Conservation (phyloP, 345 rosid genomes). For the Salix arbutifolia region DNA sequence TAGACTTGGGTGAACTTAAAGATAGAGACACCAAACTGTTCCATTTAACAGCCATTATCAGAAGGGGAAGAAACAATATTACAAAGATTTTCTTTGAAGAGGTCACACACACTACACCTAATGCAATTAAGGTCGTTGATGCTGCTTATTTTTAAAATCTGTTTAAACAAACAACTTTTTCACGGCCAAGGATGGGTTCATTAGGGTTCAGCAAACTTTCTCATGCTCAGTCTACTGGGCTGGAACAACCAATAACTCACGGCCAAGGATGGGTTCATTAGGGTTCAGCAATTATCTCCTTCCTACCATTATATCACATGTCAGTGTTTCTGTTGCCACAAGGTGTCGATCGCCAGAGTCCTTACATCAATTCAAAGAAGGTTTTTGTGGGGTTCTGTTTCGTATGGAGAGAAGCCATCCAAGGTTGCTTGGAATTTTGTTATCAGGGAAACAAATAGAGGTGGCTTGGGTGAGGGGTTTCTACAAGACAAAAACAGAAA, state of each 20-base stretch:
- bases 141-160: too few relatives aligned
- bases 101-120: too few relatives aligned
- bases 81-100: too few relatives aligned
- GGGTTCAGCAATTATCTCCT: too few relatives aligned
- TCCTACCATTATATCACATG: not conserved
- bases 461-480: not conserved
- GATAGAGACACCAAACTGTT: not conserved
- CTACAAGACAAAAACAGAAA: not conserved
- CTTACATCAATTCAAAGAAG: not conserved
- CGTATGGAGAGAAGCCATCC: not conserved
- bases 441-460: not conserved
- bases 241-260: not conserved
- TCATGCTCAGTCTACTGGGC: not conserved
- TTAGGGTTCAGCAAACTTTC: not conserved
- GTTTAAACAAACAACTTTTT: too few relatives aligned
- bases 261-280: too few relatives aligned
- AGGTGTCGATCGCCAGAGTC: not conserved
- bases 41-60: not conserved
- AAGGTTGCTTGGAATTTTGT: not conserved
- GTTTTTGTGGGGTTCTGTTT: not conserved
- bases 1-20: too few relatives aligned
- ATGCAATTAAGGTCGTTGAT: too few relatives aligned
- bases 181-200: too few relatives aligned
- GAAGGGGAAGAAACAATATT: not conserved
- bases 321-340: not conserved